Conservation (phyloP, 495 filamentous ascomycete genomes). For the Lasiosphaeriaceae sp. region DNA sequence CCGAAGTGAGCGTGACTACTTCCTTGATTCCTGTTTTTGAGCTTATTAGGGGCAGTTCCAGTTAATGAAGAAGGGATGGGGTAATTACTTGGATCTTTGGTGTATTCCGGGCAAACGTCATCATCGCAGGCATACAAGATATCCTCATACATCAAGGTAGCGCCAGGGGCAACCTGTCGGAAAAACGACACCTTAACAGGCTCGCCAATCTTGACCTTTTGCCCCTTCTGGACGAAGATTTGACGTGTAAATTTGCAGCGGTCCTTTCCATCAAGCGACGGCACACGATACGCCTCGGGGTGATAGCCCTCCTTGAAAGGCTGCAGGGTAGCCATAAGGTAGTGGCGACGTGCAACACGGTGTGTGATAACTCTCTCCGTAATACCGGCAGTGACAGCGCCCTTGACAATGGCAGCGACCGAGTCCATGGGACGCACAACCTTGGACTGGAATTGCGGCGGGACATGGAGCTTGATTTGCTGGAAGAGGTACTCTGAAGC, state of each 20-base stretch:
- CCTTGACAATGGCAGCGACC: slow-evolving; percentile 73
- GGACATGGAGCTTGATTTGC: slow-evolving; percentile 77
- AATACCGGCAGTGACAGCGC: slow-evolving; percentile 82
- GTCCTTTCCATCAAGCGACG: slow-evolving; percentile 93
- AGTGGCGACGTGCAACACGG: slow-evolving; percentile 95
- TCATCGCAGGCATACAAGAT: slow-evolving; percentile 97
- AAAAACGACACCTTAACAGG: slow-evolving; percentile 99
- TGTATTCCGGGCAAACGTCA: slow-evolving; percentile 97
- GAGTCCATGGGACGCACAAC: slow-evolving; percentile 76
- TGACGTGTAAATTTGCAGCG: slow-evolving; percentile 98
- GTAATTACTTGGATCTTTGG: slow-evolving; percentile 98
- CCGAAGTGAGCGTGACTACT: slow-evolving; percentile 94
- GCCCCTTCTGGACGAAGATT: slow-evolving; percentile 98
- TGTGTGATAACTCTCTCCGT: slow-evolving; percentile 95
- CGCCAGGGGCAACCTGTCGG: slow-evolving; percentile 94
- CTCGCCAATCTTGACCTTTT: slow-evolving; percentile 97
- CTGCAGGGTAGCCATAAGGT: slow-evolving; percentile 97
- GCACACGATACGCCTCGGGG: slow-evolving; percentile 95
- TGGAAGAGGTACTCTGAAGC: slow-evolving; percentile 77
- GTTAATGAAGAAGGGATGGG: too few relatives aligned
- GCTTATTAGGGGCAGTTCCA: slow-evolving; percentile 23
- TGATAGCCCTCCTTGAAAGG: slow-evolving; percentile 99
- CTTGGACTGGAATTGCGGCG: slow-evolving; percentile 75
- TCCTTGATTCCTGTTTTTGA: slow-evolving; percentile 84
- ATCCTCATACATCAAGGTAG: slow-evolving; percentile 99